Evolutionary conservation across 2,329 filamentous ascomycete species (phyloP).

Genomic region (Aspergillus texensis): DNA sequence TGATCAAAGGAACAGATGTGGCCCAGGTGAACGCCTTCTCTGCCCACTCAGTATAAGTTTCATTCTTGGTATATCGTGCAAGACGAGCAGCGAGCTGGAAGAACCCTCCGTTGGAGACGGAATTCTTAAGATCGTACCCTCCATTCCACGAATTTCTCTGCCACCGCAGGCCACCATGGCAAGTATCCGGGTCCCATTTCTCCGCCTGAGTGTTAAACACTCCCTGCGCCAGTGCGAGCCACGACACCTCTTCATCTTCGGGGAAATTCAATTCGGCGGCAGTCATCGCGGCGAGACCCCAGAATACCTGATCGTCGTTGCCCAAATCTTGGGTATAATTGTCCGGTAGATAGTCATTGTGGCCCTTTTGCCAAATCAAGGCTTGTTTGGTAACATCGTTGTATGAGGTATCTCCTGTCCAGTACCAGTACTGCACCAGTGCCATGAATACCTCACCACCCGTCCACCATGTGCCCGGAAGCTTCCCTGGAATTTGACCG

Average conservation of each 20-base stretch:
- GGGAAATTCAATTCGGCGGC: conserved; percentile 53
- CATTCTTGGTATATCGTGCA: conserved; percentile 34
- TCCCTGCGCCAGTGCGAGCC: conserved; percentile 76
- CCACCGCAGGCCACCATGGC: conserved; percentile 67
- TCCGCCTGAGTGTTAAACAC: conserved; percentile 77
- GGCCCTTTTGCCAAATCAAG: conserved; percentile 42
- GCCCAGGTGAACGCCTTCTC: conserved; percentile 66
- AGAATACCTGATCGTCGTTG: conserved; percentile 63
- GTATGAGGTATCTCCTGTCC: conserved; percentile 45
- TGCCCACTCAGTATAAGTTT: conserved; percentile 62
- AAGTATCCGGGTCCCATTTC: conserved; percentile 69
- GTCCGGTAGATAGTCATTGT: conserved; percentile 44
- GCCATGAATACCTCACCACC: conserved; percentile 57
- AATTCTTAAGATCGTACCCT: conserved; percentile 38
- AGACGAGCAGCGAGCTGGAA: conserved; percentile 37
- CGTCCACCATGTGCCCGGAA: conserved; percentile 79
- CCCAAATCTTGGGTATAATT: conserved; percentile 48
- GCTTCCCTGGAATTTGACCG: conserved; percentile 54
- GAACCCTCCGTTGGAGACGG: conserved; percentile 38
- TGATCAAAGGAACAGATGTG: conserved; percentile 52
- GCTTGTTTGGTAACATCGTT: conserved; percentile 41
- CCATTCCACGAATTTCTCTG: conserved; percentile 37
- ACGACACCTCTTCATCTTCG: conserved; percentile 62
- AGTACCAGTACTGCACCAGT: conserved; percentile 47
- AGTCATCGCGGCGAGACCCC: conserved; percentile 59